A percentile compares a stretch with the other conserved stretches of the same genome.
These are phyloP conservation scores for Paraphoma sp. DNA, from an alignment of 2,329 filamentous ascomycete genomes.

Conservation along the genomic window DNA sequence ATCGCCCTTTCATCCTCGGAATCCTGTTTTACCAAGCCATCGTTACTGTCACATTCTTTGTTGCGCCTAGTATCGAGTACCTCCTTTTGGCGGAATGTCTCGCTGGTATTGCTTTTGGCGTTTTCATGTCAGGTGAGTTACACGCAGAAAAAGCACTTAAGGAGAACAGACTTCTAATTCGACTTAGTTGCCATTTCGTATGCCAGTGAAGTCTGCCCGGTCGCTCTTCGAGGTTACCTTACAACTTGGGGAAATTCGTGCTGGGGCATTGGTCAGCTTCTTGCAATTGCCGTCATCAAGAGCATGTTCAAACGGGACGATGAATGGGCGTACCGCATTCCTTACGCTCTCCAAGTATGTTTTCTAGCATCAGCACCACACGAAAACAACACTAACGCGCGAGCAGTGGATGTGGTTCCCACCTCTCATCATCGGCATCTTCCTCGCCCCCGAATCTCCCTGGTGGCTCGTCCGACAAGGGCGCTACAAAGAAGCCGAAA, in stretches of 20 bases:
- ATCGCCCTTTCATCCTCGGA: slow-evolving; percentile 21
- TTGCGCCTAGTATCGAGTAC: slow-evolving; percentile 21
- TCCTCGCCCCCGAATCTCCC: slow-evolving; percentile 71
- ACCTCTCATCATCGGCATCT: slow-evolving; percentile 69
- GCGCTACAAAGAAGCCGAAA: slow-evolving; percentile 68
- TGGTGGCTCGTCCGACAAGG: slow-evolving; percentile 76
- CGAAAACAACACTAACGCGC: background rate
- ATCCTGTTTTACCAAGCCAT: slow-evolving; percentile 18
- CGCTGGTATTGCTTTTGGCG: slow-evolving; percentile 47
- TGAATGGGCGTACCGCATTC: slow-evolving; percentile 69
- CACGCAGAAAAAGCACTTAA: no score
- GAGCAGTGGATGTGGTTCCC: slow-evolving; percentile 76
- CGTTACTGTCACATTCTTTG: slow-evolving; percentile 29
- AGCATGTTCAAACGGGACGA: slow-evolving; percentile 64
- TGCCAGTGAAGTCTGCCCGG: slow-evolving; percentile 67
- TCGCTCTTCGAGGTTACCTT: slow-evolving; percentile 64
- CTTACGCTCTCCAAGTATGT: slow-evolving; percentile 64
- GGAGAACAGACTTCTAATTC: background rate
- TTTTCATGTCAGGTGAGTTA: slow-evolving; percentile 33
- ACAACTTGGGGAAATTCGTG: slow-evolving; percentile 59
- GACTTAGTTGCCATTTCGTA: slow-evolving; percentile 45
- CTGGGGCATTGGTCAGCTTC: slow-evolving; percentile 63
- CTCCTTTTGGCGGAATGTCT: slow-evolving; percentile 28
- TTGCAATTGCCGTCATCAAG: slow-evolving; percentile 72
- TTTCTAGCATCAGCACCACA: background rate